Base-by-base conservation (phyloP, 2,329 filamentous ascomycete genomes). In the Tolypocladium sp. region DNA sequence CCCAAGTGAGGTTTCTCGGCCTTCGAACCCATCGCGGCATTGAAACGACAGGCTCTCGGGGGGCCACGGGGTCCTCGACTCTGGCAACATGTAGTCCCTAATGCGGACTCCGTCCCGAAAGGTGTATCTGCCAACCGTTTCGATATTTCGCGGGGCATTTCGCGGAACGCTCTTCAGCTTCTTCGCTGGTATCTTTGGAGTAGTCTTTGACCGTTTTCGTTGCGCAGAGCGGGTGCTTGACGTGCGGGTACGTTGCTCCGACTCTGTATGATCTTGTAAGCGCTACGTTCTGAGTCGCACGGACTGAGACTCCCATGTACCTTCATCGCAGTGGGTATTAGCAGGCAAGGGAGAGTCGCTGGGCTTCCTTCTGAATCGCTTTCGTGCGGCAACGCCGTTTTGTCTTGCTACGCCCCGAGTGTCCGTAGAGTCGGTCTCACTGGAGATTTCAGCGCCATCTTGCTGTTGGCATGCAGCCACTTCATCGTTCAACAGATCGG, bases 11-110 rank as follows among this genome's bases (percentile, higher is more conserved):
- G 57, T 49, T 46, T 72, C 70, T 5, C 56, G 55, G 17, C 30
- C 42, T 22, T 69, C 61, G 41, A 73, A 73, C 0, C 70, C 69
- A 59, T 73, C 71, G 12, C 69, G 63, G 27, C 70, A 71, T 38
- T 68, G 68, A 8, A 66, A 71, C 37, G 66, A 63, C 3, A 52
- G 42, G 27, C 62, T 67, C 2, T 56, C 33, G 0, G 61, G 46
- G 13, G 46, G 42, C 5, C 51, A 56, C 2, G 51, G 54, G 42
- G 54, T n/a, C 17, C 40, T 33, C 17, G 56, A 59, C 8, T 53
- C 38, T 0, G 66, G 69, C 7, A 70, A 22, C 46, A 57, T 66
- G 53, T 69, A 72, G 25, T 71, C 66, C 42, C 58, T 58, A 37
- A 71, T 71, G n/a, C 67, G 67, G 12, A 70, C 62, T 8, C 70